Base-by-base conservation (phyloP, 1,139 yeast species). In the Kodamaea sp. region DNA sequence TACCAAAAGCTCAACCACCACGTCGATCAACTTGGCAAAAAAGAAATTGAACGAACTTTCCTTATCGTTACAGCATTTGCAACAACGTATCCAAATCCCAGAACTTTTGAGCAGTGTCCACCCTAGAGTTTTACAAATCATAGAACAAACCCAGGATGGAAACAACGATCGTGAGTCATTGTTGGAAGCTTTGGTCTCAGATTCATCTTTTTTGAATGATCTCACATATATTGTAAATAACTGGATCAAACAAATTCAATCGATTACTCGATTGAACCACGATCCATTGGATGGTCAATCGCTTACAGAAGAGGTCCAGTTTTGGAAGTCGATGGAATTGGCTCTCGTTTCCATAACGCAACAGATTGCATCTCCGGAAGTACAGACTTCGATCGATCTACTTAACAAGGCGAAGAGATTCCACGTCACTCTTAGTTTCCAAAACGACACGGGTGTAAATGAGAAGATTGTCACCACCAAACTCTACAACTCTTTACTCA, bases 301-400 rank as follows among this genome's bases (percentile, higher is more conserved):
- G 0, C 48, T 70, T 5, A 48, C 65, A 1, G 92, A 85, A 35
- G 97, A 90, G 51, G 70, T 84, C 9, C 77, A 73, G 34, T 90
- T 86, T 49, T 90, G 97, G 97, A 65, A 68, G 15, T 76, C 88
- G 0, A 70, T 86, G 68, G 94, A 86, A 48, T 55, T 62, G 1
- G 82, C 89, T 0, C 61, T 90, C 23, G 43, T 52, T 5, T 66
- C 80, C 4, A 68, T 87, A 1, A 75, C 76, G 33, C 66, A 66
- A 2, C 96, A 88, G 53, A 58, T 85, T 2, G 58, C 70, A 7
- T 64, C 78, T 0, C 68, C 71, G 0, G 80, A 77, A 22, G 76
- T 87, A 1, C 63, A 61, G 16, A 54, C 74, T n/a, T 78, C 95
- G 0, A 58, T 88, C 15, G 78, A 76, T 3, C 62, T 86, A 1